Evolutionary conservation across 2,329 filamentous ascomycete species (phyloP), one percentile per base, ranked within the genome.

Genomic region (Geosmithia putterillii): DNA sequence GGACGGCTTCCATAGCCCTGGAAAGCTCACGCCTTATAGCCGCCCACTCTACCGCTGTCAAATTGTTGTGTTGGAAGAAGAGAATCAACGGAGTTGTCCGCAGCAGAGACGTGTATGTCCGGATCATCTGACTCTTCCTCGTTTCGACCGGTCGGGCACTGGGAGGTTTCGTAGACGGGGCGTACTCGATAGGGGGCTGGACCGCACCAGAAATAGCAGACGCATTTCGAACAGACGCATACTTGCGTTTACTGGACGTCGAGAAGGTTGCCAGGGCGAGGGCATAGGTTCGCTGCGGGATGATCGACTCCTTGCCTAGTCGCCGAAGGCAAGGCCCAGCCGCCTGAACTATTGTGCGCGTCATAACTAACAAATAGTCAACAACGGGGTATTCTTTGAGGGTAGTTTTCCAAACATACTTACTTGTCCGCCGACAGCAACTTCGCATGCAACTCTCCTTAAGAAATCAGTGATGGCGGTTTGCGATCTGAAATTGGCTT

Each of bases 101-200:
- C 46, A 95, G 77, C 47, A 95, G 70, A 40, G 89, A 92, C 42
- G 89, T 86, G 65, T 95, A 95, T 54, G 84, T 79, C 45, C 89
- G 80, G 46, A 80, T 72, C 46, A 96, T 73, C 64, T 98, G 92
- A 15, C 88, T 83, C 67, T 96, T 95, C 60, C 90, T 83, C 55
- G 83, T 83, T 58, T 94, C 84, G 40, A 89, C 77, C 18, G 81
- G 83, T 58, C 90, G 86, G 59, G 94, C 83, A 44, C 86, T 94
- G 4, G 86, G 87, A 3, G 89, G 90, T 62, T 95, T 88, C 1
- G 79, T 83, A 0, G 79, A 76, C 66, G 74, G 81, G 2, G 69
- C 61, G 49, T 71, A 70, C 50, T 73, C 63, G 45, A 65, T 59
- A 1, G 70, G 69, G 3, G 70, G 54, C 28, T 51, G 58, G 18